Percentiles rank a stretch among this genome's conserved stretches.
These are phyloP conservation scores for Colletotrichum caudatum DNA, from an alignment of 2,329 filamentous ascomycete species.

Conservation along the genomic window DNA sequence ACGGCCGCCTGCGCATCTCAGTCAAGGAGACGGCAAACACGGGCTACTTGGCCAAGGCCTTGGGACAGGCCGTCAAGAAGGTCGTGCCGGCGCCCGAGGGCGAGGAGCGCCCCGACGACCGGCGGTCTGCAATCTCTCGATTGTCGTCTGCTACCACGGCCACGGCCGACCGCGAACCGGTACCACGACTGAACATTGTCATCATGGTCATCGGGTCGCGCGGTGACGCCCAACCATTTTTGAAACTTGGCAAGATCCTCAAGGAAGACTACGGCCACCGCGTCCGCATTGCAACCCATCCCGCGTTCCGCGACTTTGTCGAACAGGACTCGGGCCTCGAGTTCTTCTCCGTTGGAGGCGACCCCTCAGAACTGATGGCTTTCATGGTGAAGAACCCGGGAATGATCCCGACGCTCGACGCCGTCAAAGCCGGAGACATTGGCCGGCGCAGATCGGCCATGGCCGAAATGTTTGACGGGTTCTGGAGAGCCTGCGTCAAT, in stretches of 20 bases:
- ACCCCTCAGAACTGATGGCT: conserved; percentile 85
- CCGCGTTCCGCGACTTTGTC: conserved; percentile 81
- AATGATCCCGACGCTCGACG: conserved; percentile 79
- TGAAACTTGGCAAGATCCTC: conserved; percentile 79
- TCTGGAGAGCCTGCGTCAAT: conserved; percentile 83
- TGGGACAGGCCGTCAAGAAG: conserved; percentile 70
- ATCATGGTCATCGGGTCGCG: conserved; percentile 86
- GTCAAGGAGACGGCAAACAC: conserved; percentile 77
- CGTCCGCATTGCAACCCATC: conserved; percentile 83
- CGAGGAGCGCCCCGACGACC: conserved; percentile 46
- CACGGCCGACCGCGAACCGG: conserved; percentile 48
- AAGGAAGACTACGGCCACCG: conserved; percentile 79
- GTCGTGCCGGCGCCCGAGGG: conserved; percentile 57
- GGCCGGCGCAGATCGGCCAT: conserved; percentile 75
- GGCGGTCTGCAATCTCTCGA: conserved; percentile 34
- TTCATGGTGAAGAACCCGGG: conserved; percentile 91
- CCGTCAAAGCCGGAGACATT: conserved; percentile 80
- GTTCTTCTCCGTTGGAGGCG: conserved; percentile 84
- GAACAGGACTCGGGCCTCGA: conserved; percentile 79
- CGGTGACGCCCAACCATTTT: conserved; percentile 84
- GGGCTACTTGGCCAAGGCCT: conserved; percentile 79
- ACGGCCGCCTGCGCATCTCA: conserved; percentile 79
- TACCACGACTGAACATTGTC: conserved; percentile 78
- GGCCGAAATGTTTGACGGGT: conserved; percentile 86
- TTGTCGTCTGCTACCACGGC: conserved; percentile 51